These are phyloP conservation scores for Colletotrichum euphorbiae DNA, from an alignment of 2,329 filamentous ascomycete genomes.

Conservation along the genomic window DNA sequence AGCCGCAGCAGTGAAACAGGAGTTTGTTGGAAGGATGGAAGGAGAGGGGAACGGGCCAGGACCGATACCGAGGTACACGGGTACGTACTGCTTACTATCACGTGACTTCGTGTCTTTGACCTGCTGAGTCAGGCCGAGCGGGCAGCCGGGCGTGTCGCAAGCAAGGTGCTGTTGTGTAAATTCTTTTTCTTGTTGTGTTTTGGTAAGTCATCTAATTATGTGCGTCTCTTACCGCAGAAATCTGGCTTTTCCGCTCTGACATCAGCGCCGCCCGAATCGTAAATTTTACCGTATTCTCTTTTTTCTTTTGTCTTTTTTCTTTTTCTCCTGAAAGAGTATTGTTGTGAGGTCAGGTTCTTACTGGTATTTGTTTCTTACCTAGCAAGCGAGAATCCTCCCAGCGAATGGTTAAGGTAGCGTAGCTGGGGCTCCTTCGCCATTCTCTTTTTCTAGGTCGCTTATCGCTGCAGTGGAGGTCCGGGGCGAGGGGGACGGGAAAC, in stretches of 20 bases:
- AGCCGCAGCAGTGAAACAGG: neutral
- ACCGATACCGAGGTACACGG: neutral
- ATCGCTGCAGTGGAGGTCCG: neutral
- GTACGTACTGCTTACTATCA: neutral
- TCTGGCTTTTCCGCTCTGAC: neutral
- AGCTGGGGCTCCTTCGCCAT: slow-evolving; percentile 6
- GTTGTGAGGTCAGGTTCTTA: no score
- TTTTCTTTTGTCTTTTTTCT: no score
- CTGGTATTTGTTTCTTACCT: no score
- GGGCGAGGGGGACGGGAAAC: neutral
- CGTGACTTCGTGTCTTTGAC: slow-evolving; percentile 39
- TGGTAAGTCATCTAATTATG: neutral
- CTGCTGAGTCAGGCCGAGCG: slow-evolving; percentile 38
- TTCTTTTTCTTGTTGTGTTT: neutral
- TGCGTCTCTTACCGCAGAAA: neutral
- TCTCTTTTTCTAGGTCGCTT: slow-evolving; percentile 15
- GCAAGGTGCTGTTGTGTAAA: neutral
- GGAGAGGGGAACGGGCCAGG: neutral
- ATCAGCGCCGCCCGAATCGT: neutral
- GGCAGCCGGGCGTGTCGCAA: slow-evolving; percentile 28
- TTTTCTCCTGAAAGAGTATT: no score
- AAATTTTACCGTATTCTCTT: no score
- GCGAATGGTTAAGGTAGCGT: neutral
- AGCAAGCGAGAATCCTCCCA: no score
- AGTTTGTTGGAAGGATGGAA: neutral